Conservation (phyloP, 345 rosid genomes). For the Populus nigra region DNA sequence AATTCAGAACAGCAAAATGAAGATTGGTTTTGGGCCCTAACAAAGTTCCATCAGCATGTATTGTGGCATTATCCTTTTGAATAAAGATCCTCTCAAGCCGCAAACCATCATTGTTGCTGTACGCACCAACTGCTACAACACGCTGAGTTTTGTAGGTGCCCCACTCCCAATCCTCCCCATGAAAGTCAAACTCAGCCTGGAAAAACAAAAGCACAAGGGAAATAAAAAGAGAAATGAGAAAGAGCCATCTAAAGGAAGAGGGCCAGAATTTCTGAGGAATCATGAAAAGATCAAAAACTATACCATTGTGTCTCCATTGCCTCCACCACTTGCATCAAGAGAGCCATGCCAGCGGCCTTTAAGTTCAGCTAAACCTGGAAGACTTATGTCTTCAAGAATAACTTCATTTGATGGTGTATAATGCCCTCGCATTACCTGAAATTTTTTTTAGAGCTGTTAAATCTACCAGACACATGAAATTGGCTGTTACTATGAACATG, state of each 20-base stretch:
- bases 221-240: background rate
- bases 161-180: slow-evolving; percentile 99
- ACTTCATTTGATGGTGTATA: slow-evolving; percentile 64
- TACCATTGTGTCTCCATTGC: slow-evolving; percentile 98
- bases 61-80: slow-evolving; percentile 90
- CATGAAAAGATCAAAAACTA: slow-evolving; percentile 10
- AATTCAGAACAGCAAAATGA: slow-evolving; percentile 94
- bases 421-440: slow-evolving; percentile 68
- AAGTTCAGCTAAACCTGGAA: slow-evolving; percentile 94
- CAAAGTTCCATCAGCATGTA: slow-evolving; percentile 96
- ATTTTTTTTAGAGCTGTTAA: slow-evolving; percentile 20
- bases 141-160: slow-evolving; percentile 89
- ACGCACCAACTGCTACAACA: slow-evolving; percentile 84
- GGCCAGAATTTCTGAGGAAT: background rate
- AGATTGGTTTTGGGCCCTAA: slow-evolving; percentile 90
- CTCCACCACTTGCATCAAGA: slow-evolving; percentile 98
- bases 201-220: slow-evolving; percentile 8
- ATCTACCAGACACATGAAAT: slow-evolving; percentile 11
- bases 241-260: background rate
- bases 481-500: background rate
- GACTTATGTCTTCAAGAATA: slow-evolving; percentile 66
- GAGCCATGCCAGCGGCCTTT: slow-evolving; percentile 94
- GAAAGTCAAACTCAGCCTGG: slow-evolving; percentile 97
- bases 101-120: slow-evolving; percentile 90
- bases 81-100: slow-evolving; percentile 88